A percentile compares a stretch with the other conserved stretches of the same genome.
These are phyloP conservation scores for Zopfochytrium polystomum DNA, from an alignment of 371 early-diverging fungal species.

Conservation along the genomic window DNA sequence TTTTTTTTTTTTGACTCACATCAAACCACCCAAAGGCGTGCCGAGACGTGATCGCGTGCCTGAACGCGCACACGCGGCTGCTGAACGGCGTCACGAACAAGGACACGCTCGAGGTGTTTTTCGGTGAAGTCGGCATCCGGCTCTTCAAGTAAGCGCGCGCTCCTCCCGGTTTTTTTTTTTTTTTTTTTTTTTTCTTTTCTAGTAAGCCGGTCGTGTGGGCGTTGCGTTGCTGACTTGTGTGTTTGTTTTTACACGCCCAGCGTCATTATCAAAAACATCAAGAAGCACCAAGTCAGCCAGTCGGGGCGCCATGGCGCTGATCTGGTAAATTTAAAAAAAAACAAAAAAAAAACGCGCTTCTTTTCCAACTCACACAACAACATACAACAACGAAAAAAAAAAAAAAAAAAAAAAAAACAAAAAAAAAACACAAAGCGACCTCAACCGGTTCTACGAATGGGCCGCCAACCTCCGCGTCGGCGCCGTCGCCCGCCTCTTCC, in stretches of 20 bases:
- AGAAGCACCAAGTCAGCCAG: slow-evolving; percentile 71
- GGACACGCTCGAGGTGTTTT: slow-evolving; percentile 83
- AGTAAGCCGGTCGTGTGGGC: too few relatives aligned
- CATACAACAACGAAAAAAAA: too few relatives aligned
- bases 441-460: slow-evolving; percentile 79
- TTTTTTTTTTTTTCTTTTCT: slow-evolving; percentile 5
- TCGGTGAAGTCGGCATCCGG: slow-evolving; percentile 80
- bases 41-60: slow-evolving; percentile 68
- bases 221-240: too few relatives aligned
- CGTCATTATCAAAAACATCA: slow-evolving; percentile 74
- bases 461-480: slow-evolving; percentile 64
- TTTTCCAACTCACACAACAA: background rate
- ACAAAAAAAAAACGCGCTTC: too few relatives aligned
- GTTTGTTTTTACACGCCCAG: slow-evolving; percentile 29
- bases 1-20: slow-evolving; percentile 19
- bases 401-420: too few relatives aligned
- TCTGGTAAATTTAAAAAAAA: slow-evolving; percentile 52
- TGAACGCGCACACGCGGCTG: slow-evolving; percentile 71
- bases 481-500: slow-evolving; percentile 71
- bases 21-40: slow-evolving; percentile 43
- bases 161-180: too few relatives aligned
- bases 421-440: too few relatives aligned
- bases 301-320: slow-evolving; percentile 78
- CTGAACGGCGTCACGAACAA: slow-evolving; percentile 76
- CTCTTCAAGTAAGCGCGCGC: slow-evolving; percentile 81